A percentile compares a stretch with the other conserved stretches of the same genome.
These are phyloP conservation scores for Carex pumila DNA, from an alignment of 176 grass and related monocot genomes.

Conservation along the genomic window DNA sequence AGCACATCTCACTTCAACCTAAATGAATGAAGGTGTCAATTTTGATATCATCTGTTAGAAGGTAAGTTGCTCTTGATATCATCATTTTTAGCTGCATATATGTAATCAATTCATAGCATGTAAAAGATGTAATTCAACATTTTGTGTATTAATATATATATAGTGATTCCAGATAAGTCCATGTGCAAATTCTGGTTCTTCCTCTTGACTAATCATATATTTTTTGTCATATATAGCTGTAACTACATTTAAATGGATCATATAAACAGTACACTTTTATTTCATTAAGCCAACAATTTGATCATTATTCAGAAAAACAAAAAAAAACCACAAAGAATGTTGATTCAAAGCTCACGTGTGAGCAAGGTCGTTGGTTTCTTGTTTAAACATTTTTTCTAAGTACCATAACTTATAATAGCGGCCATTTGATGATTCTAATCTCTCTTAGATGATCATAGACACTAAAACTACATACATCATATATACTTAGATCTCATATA, in stretches of 20 bases:
- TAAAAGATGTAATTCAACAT: too few species aligned
- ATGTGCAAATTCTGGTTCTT: neutral
- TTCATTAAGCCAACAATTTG: neutral
- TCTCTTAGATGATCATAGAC: too few species aligned
- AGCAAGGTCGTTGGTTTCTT: neutral
- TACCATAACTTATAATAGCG: neutral
- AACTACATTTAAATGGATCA: neutral
- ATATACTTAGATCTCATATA: too few species aligned
- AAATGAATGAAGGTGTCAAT: neutral
- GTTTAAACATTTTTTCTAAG: neutral
- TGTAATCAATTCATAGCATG: neutral
- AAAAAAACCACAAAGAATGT: neutral
- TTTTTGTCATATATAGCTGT: neutral
- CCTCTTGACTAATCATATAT: neutral
- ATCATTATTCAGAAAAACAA: neutral
- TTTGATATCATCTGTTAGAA: neutral
- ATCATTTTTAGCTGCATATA: neutral
- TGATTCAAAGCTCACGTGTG: neutral
- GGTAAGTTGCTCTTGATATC: constrained; percentile 2
- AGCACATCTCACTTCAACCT: constrained; percentile 21
- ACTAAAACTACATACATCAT: too few species aligned
- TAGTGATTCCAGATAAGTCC: neutral
- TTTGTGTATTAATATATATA: neutral
- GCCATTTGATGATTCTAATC: neutral
- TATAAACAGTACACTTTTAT: neutral